Percentiles rank a stretch among this genome's conserved stretches.
Conservation (phyloP, 352 stramenopile genomes). For the Globisporangium mamillatum region DNA sequence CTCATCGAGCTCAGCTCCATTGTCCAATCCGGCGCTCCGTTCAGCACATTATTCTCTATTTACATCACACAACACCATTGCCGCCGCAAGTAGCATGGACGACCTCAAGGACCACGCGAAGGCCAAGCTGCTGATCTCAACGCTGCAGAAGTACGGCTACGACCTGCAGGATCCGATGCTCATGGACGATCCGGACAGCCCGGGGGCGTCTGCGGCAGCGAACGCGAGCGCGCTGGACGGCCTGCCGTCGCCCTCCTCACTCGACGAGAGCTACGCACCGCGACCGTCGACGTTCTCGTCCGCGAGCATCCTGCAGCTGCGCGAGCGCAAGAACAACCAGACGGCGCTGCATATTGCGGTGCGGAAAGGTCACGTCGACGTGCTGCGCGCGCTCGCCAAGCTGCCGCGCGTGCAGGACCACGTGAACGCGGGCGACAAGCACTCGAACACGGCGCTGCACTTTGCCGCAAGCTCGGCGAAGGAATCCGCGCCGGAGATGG, state of each 20-base stretch:
- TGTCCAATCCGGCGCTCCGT: no score
- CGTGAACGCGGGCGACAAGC: constrained; percentile 72
- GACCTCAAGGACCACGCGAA: constrained; percentile 48
- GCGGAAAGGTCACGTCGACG: constrained; percentile 81
- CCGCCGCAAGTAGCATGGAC: background rate
- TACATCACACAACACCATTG: background rate
- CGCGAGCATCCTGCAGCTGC: constrained; percentile 69
- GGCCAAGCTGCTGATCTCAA: constrained; percentile 72
- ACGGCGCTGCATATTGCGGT: constrained; percentile 81
- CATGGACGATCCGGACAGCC: constrained; percentile 20
- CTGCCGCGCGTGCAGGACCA: constrained; percentile 67
- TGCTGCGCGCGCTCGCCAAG: constrained; percentile 74
- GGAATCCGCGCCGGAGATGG: constrained; percentile 56
- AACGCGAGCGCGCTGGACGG: constrained; percentile 2
- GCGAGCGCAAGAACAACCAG: constrained; percentile 83
- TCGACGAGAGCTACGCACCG: constrained; percentile 33
- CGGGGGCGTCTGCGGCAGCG: constrained; percentile 10
- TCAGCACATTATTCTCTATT: constrained; percentile 4
- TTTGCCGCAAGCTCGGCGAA: constrained; percentile 69
- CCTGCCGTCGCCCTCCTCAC: constrained; percentile 25
- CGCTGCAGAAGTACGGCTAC: constrained; percentile 84
- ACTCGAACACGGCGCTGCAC: constrained; percentile 80
- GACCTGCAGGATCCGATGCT: constrained; percentile 37
- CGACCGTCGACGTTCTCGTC: constrained; percentile 28
- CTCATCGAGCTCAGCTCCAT: background rate